These are phyloP conservation scores for Myriosclerotinia scirpicola DNA, from an alignment of 2,329 filamentous ascomycete species.

Conservation along the genomic window DNA sequence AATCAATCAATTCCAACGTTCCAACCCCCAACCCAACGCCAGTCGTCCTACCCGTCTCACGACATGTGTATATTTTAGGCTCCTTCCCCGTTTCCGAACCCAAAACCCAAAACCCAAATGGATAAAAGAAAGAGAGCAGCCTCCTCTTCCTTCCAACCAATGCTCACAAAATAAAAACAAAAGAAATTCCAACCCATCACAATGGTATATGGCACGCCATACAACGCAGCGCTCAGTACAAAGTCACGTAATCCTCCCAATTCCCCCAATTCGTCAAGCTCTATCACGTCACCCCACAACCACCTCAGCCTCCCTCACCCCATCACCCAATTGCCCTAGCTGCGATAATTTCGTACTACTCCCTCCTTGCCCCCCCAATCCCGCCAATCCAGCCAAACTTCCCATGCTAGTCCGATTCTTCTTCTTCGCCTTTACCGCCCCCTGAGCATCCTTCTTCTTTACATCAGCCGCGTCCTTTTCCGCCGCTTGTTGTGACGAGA, in stretches of 20 bases:
- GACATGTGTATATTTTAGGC: slow-evolving; percentile 16
- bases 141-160: neutral
- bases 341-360: slow-evolving; percentile 8
- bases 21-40: neutral
- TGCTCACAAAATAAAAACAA: neutral
- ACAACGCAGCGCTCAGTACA: neutral
- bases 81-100: slow-evolving; percentile 1
- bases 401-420: slow-evolving; percentile 30
- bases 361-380: neutral
- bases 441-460: slow-evolving; percentile 24
- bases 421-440: slow-evolving; percentile 32
- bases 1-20: neutral
- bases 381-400: slow-evolving; percentile 13
- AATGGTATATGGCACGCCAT: neutral
- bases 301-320: neutral
- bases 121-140: neutral
- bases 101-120: neutral
- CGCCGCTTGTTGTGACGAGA: slow-evolving; percentile 41
- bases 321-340: slow-evolving; percentile 4
- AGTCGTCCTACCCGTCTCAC: slow-evolving; percentile 14
- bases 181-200: neutral
- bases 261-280: too few relatives aligned
- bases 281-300: neutral
- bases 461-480: slow-evolving; percentile 35
- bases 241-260: neutral